Conservation (phyloP, 306 rosid species). For the Ormosia semicastrata region DNA sequence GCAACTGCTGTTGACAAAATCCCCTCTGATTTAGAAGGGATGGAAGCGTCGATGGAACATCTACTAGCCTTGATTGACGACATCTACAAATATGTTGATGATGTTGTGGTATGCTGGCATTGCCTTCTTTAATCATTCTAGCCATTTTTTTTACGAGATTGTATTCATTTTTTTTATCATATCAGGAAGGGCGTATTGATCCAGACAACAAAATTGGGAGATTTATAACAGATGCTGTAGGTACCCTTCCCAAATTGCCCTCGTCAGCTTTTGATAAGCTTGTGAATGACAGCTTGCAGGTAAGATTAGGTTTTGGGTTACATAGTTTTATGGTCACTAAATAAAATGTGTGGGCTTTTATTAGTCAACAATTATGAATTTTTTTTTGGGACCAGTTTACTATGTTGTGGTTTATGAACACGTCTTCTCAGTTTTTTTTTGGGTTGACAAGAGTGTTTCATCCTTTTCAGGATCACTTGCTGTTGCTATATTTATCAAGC, state of each 20-base stretch:
- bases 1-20: constrained; percentile 53
- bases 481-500: constrained; percentile 80
- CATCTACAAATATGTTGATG: constrained; percentile 66
- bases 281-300: constrained; percentile 69
- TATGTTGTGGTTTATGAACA: neutral
- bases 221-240: constrained; percentile 50
- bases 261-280: constrained; percentile 64
- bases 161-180: neutral
- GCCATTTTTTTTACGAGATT: neutral
- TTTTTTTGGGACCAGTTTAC: neutral
- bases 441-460: neutral
- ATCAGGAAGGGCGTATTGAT: constrained; percentile 59
- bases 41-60: constrained; percentile 79
- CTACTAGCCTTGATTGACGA: constrained; percentile 63
- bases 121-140: neutral
- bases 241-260: constrained; percentile 61
- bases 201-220: constrained; percentile 69
- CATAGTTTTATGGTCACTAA: neutral
- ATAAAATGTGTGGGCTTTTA: neutral
- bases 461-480: constrained; percentile 70
- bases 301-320: neutral
- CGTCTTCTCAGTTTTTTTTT: neutral
- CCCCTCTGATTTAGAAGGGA: constrained; percentile 77
- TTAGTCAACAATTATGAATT: neutral
- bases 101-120: constrained; percentile 51